Evolutionary conservation across 1,139 yeast genomes (phyloP), one percentile per base, ranked within the genome.

Genomic region (Wickerhamomyces sp.): DNA sequence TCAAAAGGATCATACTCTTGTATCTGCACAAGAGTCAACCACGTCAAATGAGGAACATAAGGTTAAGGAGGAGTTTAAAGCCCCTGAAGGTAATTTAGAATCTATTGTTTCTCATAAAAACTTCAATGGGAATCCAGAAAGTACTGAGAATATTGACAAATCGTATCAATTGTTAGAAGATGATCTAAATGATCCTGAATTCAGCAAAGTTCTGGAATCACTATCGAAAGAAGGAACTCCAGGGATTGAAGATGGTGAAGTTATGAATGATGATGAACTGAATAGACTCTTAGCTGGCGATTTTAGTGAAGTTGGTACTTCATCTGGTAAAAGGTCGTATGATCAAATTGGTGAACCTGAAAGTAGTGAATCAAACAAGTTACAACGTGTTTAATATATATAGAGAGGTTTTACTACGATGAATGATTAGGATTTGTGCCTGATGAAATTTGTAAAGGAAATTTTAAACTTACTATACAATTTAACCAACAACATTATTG

Each of bases 401-500:
- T n/a, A n/a, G 28, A 28, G 21, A 31, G 20, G n/a, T n/a, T n/a
- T n/a, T n/a, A n/a, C n/a, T n/a, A n/a, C n/a, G n/a, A n/a, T n/a
- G n/a, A n/a, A n/a, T n/a, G n/a, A n/a, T n/a, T n/a, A n/a, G n/a
- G n/a, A n/a, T n/a, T n/a, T 16, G n/a, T 15, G 30, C 6, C 5
- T 28, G 7, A 15, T 15, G 5, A 14, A 8, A 14, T 3, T 2
- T 28, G 20, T 28, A 18, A 14, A 18, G 18, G 13, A 18, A 9
- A n/a, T 3, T 14, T 14, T 28, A 14, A 14, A 15, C 14, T 26
- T 12, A 15, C 7, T 28, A 10, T 28, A 36, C 28, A 14, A 16
- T 33, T 51, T 65, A 81, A 40, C 78, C 83, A 27, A 81, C 78
- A 36, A 92, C 96, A 57, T 90, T 88, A 63, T 87, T 87, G 68